phyloP scores from a whole-genome alignment of 2,329 filamentous ascomycete genomes.

The Stagonosporopsis cucurbitacearum region DNA sequence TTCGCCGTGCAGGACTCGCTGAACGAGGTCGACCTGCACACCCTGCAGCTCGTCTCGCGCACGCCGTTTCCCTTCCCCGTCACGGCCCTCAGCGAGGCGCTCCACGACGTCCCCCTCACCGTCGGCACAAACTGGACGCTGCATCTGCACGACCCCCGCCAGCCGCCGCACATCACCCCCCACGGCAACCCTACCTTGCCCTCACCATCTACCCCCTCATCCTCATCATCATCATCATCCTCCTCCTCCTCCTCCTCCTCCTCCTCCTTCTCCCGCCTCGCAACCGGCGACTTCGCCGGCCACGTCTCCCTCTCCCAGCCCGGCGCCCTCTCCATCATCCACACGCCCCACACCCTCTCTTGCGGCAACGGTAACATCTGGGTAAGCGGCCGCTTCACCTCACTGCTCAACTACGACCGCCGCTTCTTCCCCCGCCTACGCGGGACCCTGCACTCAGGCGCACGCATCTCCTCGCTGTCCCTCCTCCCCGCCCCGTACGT shows the following conservation, averaged over 20 bases:
- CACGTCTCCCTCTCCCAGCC: slow-evolving; percentile 81
- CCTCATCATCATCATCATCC: slow-evolving; percentile 19
- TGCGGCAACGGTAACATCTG: slow-evolving; percentile 80
- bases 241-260: slow-evolving; percentile 25
- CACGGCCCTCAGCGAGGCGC: slow-evolving; percentile 76
- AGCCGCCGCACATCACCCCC: slow-evolving; percentile 20
- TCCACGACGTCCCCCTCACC: slow-evolving; percentile 73
- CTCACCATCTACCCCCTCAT: slow-evolving; percentile 26
- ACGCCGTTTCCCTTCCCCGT: slow-evolving; percentile 82
- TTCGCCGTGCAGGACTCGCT: slow-evolving; percentile 80
- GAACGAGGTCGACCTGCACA: slow-evolving; percentile 81
- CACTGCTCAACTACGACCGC: slow-evolving; percentile 86
- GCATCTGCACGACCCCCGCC: slow-evolving; percentile 80
- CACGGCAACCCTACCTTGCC: slow-evolving; percentile 40
- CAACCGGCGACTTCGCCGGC: slow-evolving; percentile 56
- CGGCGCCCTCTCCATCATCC: slow-evolving; percentile 81
- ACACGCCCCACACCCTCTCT: slow-evolving; percentile 67
- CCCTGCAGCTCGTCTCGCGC: slow-evolving; percentile 71
- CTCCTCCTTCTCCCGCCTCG: slow-evolving; percentile 48
- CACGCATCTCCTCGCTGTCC: slow-evolving; percentile 74
- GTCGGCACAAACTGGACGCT: slow-evolving; percentile 83
- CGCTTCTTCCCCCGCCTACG: slow-evolving; percentile 81
- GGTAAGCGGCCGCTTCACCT: slow-evolving; percentile 86
- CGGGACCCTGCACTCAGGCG: slow-evolving; percentile 83
- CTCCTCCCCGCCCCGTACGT: slow-evolving; percentile 73